phyloP scores from a whole-genome alignment of 768 basidiomycete species.

The Lactifluus echinatus region DNA sequence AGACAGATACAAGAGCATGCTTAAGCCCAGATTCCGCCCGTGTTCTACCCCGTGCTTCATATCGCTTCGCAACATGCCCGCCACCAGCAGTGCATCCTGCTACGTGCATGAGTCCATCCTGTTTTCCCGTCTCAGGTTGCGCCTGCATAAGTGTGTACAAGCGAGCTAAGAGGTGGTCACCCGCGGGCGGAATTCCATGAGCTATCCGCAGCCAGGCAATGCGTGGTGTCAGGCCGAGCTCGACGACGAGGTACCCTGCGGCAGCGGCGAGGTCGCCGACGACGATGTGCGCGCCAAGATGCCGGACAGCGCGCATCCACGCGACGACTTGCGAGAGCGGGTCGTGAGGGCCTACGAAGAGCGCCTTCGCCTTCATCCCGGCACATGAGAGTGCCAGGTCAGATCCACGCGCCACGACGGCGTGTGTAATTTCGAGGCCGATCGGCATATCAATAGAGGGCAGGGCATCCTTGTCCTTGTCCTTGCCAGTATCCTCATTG shows the following conservation, averaged over 20 bases:
- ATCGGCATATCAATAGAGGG: neutral
- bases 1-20: neutral
- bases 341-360: conserved; percentile 8
- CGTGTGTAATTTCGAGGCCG: conserved; percentile 8
- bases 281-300: conserved; percentile 4
- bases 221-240: conserved; percentile 3
- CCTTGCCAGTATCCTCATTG: neutral
- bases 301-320: conserved; percentile 13
- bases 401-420: neutral
- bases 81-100: neutral
- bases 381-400: neutral
- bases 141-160: neutral
- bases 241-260: conserved; percentile 11
- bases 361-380: conserved; percentile 6
- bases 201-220: conserved; percentile 13
- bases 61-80: neutral
- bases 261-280: conserved; percentile 5
- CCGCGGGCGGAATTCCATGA: conserved; percentile 2
- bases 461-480: neutral
- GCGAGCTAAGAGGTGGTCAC: conserved; percentile 1
- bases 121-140: neutral
- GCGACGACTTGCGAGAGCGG: conserved; percentile 11
- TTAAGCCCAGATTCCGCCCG: conserved; percentile 8
- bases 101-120: neutral
- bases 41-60: neutral